phyloP scores from a whole-genome alignment of 306 rosid species.

The Parietaria judaica region DNA sequence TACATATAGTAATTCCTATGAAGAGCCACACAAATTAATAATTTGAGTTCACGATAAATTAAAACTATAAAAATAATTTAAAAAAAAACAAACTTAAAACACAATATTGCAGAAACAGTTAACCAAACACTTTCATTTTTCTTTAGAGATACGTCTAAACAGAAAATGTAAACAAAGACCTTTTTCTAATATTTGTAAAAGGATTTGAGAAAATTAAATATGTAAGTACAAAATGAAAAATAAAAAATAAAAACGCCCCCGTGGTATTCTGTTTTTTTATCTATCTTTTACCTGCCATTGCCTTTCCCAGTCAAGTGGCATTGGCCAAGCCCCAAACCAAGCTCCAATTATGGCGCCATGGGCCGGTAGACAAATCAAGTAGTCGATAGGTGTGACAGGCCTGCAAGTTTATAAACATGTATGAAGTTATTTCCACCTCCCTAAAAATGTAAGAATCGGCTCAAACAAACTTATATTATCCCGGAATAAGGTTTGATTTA shows the following conservation, averaged over 20 bases:
- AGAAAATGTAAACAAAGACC: too few species aligned
- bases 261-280: too few species aligned
- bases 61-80: too few species aligned
- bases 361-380: slow-evolving; percentile 69
- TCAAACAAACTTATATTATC: background rate
- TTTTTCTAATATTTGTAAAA: too few species aligned
- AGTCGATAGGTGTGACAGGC: slow-evolving; percentile 53
- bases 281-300: slow-evolving; percentile 74
- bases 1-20: background rate
- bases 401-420: slow-evolving; percentile 29
- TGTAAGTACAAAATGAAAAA: too few species aligned
- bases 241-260: background rate
- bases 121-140: too few species aligned
- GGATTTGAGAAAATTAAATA: too few species aligned
- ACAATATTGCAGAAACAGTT: too few species aligned
- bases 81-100: too few species aligned
- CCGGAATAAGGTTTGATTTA: background rate
- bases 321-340: slow-evolving; percentile 97
- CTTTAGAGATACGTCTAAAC: too few species aligned
- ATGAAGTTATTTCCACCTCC: background rate
- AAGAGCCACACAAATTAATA: too few species aligned
- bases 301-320: slow-evolving; percentile 99
- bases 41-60: too few species aligned
- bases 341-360: slow-evolving; percentile 87
- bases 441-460: background rate